These are phyloP conservation scores for Allantophomopsis lycopodina DNA, from an alignment of 2,329 filamentous ascomycete genomes.

Conservation along the genomic window DNA sequence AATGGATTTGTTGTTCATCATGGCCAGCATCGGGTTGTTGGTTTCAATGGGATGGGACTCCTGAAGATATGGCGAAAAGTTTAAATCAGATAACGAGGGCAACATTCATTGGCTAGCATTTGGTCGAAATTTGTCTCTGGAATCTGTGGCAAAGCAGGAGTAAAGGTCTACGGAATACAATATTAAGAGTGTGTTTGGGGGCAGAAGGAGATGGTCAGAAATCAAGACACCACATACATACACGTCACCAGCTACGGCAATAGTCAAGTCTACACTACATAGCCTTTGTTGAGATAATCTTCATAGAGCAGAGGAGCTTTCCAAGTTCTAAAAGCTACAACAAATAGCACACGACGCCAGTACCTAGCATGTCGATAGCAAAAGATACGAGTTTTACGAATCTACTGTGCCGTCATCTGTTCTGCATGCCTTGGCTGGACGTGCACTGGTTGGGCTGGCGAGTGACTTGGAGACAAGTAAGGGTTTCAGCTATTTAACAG, in stretches of 20 bases:
- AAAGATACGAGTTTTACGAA: conserved; percentile 32
- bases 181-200: conserved; percentile 3
- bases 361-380: conserved; percentile 71
- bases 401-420: conserved; percentile 17
- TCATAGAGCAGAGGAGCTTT: conserved; percentile 38
- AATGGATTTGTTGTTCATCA: no score
- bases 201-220: conserved; percentile 6
- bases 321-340: conserved; percentile 33
- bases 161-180: conserved; percentile 1
- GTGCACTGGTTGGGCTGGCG: no score
- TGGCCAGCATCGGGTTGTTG: no score
- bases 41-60: no score
- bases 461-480: no score
- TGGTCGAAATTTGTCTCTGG: no score
- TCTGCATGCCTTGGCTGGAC: no score
- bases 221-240: conserved; percentile 14
- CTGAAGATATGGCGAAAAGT: no score
- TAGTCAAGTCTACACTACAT: conserved; percentile 28
- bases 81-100: no score
- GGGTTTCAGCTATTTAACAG: no score
- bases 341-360: conserved; percentile 46
- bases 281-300: conserved; percentile 57
- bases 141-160: conserved; percentile 1
- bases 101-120: no score
- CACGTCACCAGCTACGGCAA: conserved; percentile 18